Percentiles rank a stretch among this genome's conserved stretches.
These are phyloP conservation scores for Eutrema japonicum DNA, from an alignment of 345 rosid genomes.

Conservation along the genomic window DNA sequence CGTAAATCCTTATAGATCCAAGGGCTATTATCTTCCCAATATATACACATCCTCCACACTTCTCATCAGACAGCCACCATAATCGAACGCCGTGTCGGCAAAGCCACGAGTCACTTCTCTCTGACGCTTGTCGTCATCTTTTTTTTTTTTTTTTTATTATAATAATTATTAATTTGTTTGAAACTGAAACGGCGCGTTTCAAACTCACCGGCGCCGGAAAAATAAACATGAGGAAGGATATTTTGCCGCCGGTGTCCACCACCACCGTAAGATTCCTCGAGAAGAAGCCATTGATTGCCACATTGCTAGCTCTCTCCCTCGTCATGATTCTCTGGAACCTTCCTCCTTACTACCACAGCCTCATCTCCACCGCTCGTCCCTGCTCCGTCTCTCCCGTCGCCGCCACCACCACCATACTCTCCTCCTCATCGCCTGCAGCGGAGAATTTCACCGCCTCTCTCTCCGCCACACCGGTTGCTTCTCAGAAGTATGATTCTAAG, in stretches of 20 bases:
- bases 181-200: slow-evolving; percentile 15
- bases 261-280: slow-evolving; percentile 54
- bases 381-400: slow-evolving; percentile 41
- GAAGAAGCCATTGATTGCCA: slow-evolving; percentile 64
- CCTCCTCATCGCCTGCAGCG: slow-evolving; percentile 1
- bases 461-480: neutral
- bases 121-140: slow-evolving; percentile 36
- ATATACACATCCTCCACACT: neutral
- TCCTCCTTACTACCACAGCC: slow-evolving; percentile 73
- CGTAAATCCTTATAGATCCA: slow-evolving; percentile 42
- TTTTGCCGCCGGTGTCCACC: slow-evolving; percentile 41
- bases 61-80: slow-evolving; percentile 17
- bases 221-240: slow-evolving; percentile 60
- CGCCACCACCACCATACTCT: slow-evolving; percentile 4
- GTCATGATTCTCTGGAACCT: slow-evolving; percentile 76
- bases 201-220: slow-evolving; percentile 26
- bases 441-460: slow-evolving; percentile 34
- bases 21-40: neutral
- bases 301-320: slow-evolving; percentile 68
- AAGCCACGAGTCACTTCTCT: slow-evolving; percentile 18
- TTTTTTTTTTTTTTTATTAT: neutral
- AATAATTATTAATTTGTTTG: neutral
- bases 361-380: slow-evolving; percentile 58
- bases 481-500: slow-evolving; percentile 41
- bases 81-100: slow-evolving; percentile 43